phyloP scores from a whole-genome alignment of 140 eudicot genomes.

The Ambrosia hybrid region DNA sequence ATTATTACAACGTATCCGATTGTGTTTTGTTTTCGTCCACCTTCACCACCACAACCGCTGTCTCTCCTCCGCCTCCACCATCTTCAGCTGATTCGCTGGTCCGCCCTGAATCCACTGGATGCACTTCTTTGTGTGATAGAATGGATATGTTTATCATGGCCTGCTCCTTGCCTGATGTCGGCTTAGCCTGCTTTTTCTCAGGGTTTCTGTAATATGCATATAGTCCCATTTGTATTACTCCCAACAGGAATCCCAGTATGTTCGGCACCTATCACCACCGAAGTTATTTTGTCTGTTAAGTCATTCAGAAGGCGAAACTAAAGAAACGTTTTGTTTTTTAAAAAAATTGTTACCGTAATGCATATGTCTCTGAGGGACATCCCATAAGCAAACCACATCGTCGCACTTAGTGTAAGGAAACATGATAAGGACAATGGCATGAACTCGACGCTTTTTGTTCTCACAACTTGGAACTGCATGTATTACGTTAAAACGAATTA shows the following conservation, averaged over 20 bases:
- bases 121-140: slow-evolving; percentile 43
- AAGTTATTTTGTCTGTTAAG: background rate
- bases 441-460: slow-evolving; percentile 54
- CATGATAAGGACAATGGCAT: slow-evolving; percentile 50
- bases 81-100: slow-evolving; percentile 21
- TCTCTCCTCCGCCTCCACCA: background rate
- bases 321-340: too few relatives aligned
- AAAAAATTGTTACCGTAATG: slow-evolving; percentile 30
- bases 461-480: slow-evolving; percentile 43
- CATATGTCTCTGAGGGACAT: slow-evolving; percentile 39
- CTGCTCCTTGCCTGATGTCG: slow-evolving; percentile 2
- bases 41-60: background rate
- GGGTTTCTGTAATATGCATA: slow-evolving; percentile 51
- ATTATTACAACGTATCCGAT: background rate
- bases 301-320: too few relatives aligned
- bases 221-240: slow-evolving; percentile 68
- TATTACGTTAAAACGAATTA: background rate
- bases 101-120: slow-evolving; percentile 44
- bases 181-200: slow-evolving; percentile 20
- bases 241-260: slow-evolving; percentile 68
- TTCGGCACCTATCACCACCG: slow-evolving; percentile 56
- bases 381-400: slow-evolving; percentile 55
- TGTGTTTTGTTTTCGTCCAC: background rate
- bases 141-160: slow-evolving; percentile 34
- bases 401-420: slow-evolving; percentile 52